Conservation (phyloP, 2,329 filamentous ascomycete genomes). For the Paraphaeosphaeria minitans region DNA sequence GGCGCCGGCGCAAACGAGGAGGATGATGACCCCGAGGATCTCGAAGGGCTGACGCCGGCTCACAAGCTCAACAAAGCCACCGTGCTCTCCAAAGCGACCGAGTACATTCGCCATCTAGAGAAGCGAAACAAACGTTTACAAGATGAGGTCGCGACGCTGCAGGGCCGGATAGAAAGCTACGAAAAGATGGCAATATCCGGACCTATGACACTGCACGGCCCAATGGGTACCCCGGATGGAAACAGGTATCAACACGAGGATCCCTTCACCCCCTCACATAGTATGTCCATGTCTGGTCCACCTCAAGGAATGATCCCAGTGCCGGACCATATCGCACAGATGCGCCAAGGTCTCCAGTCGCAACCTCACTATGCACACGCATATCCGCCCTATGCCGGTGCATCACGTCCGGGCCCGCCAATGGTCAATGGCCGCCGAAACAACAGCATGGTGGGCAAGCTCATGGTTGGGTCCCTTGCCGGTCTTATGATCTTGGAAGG, state of each 20-base stretch:
- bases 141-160: slow-evolving; percentile 81
- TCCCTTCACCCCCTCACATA: slow-evolving; percentile 36
- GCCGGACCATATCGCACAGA: slow-evolving; percentile 48
- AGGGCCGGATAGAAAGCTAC: slow-evolving; percentile 67
- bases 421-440: slow-evolving; percentile 50
- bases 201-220: slow-evolving; percentile 45
- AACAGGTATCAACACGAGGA: slow-evolving; percentile 46
- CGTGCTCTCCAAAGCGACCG: slow-evolving; percentile 91
- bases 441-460: slow-evolving; percentile 67
- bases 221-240: slow-evolving; percentile 42
- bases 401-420: slow-evolving; percentile 32
- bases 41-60: slow-evolving; percentile 71
- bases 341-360: slow-evolving; percentile 45
- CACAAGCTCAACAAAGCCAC: slow-evolving; percentile 99
- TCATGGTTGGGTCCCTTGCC: slow-evolving; percentile 92
- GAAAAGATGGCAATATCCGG: slow-evolving; percentile 73
- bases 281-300: slow-evolving; percentile 35
- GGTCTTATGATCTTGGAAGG: slow-evolving; percentile 92
- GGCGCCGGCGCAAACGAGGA: slow-evolving; percentile 62
- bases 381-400: slow-evolving; percentile 40
- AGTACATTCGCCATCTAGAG: slow-evolving; percentile 93
- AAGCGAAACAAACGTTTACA: slow-evolving; percentile 82
- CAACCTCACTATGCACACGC: slow-evolving; percentile 46
- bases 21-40: slow-evolving; percentile 80
- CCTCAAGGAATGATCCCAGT: slow-evolving; percentile 51